Conservation (phyloP, 495 filamentous ascomycete species). For the Talaromyces trachyspermus region DNA sequence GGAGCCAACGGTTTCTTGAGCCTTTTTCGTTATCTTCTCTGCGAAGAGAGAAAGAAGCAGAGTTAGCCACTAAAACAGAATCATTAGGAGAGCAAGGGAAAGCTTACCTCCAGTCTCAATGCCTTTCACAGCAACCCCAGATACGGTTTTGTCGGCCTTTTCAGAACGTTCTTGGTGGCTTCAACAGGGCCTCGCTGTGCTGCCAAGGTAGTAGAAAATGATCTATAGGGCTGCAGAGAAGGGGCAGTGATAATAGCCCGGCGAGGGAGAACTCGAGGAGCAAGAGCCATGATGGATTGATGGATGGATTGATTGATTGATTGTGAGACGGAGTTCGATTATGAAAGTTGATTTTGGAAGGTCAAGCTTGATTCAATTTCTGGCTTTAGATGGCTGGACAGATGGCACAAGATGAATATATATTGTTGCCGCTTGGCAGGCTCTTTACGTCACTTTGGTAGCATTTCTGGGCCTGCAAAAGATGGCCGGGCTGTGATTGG, state of each 20-base stretch:
- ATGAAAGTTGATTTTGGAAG: not conserved
- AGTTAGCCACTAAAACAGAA: not conserved
- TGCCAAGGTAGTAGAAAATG: constrained; percentile 5
- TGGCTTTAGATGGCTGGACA: too few relatives aligned
- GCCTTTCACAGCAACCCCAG: constrained; percentile 50
- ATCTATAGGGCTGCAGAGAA: constrained; percentile 4
- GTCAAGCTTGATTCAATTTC: not conserved
- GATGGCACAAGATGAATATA: too few relatives aligned
- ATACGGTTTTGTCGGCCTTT: constrained; percentile 48
- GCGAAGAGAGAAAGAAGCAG: not conserved
- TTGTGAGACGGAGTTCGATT: too few relatives aligned
- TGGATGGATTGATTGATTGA: not conserved
- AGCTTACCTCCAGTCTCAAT: constrained; percentile 52
- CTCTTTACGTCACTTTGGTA: too few relatives aligned
- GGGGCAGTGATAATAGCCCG: constrained; percentile 13
- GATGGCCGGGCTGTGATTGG: too few relatives aligned
- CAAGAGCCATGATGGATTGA: constrained; percentile 20
- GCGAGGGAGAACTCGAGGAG: constrained; percentile 15
- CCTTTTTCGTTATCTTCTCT: constrained; percentile 39
- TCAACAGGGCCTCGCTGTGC: constrained; percentile 35
- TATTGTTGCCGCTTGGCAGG: too few relatives aligned
- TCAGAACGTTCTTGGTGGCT: constrained; percentile 46
- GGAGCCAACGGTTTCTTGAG: constrained; percentile 33
- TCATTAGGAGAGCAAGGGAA: not conserved
- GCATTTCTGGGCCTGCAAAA: too few relatives aligned